Evolutionary conservation across 164 flowering plant species (phyloP).

Genomic region (Annona squamosa): DNA sequence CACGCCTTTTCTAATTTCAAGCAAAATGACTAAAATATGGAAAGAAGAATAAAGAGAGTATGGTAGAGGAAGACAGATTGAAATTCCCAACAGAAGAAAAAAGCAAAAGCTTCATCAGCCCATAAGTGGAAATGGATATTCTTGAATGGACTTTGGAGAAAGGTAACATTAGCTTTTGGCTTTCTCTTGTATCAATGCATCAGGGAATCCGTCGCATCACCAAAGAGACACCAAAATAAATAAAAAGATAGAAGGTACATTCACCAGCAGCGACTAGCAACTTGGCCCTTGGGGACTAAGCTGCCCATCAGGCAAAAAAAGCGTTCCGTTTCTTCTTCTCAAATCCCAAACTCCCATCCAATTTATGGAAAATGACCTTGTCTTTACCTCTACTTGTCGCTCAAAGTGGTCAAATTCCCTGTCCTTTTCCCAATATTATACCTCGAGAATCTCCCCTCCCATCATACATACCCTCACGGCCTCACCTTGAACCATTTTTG

Average conservation of each 20-base stretch:
- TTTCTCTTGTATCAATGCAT: slow-evolving; percentile 38
- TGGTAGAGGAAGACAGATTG: not conserved
- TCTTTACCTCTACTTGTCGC: not conserved
- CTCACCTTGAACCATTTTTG: too few relatives aligned
- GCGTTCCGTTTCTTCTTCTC: not conserved
- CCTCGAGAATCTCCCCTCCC: not conserved
- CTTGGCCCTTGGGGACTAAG: not conserved
- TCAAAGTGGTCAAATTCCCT: not conserved
- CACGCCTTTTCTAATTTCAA: not conserved
- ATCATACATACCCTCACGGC: not conserved
- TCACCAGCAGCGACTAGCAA: not conserved
- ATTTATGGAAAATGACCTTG: not conserved
- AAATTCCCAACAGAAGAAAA: not conserved
- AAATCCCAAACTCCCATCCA: not conserved
- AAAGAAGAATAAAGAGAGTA: not conserved
- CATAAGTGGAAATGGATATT: slow-evolving; percentile 8
- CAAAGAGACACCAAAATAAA: slow-evolving; percentile 1
- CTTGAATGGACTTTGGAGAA: not conserved
- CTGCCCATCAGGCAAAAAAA: not conserved
- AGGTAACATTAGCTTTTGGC: slow-evolving; percentile 17
- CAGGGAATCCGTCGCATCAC: slow-evolving; percentile 11
- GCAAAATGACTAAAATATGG: too few relatives aligned
- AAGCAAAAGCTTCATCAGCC: slow-evolving; percentile 20
- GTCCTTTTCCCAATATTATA: not conserved
- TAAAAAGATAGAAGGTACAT: not conserved